Evolutionary conservation across 768 basidiomycete genomes (phyloP), one percentile per base, ranked within the genome.

Genomic region (Amanita molliuscula): DNA sequence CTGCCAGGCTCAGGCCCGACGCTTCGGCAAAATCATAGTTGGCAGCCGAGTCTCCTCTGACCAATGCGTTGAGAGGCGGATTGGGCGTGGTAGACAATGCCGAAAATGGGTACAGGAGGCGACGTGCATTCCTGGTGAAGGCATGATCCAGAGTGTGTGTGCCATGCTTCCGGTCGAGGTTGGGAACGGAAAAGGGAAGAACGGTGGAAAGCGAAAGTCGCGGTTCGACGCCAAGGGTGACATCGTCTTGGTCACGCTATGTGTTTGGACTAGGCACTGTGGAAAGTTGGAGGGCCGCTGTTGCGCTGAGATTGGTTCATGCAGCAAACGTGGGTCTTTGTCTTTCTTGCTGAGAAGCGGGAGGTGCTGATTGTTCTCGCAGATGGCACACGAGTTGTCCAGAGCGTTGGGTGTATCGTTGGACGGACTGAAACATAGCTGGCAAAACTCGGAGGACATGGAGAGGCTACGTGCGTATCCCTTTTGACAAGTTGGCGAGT

Each of bases 361-460:
- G 55, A 47, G 3, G 48, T 25, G 35, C 25, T 23, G 35, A 16
- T 43, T 25, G 1, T 31, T 13, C 6, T 10, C 18, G 33, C 35
- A 90, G 84, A 88, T 80, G 0, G 66, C 82, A 0, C 86, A 88
- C 53, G 89, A 93, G 56, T 57, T 95, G 2, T 86, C 85, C 0
- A 70, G 82, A 13, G 75, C 88, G 0, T 63, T 93, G 5, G 69
- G 81, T 3, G 78, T 93, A 23, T 64, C 95, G 18, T 75, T 79
- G 7, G 90, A 94, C 56, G 79, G 85, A 2, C 62, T 96, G 40
- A 79, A 79, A 55, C 83, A 86, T 56, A 88, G 81, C 57, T 97
- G 94, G 94, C 79, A 88, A 58, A 91, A 90, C 58, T 93, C 88
- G 31, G 93, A 94, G 60, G 94, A 96, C 56, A 91, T 94, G 84